Conservation (phyloP, 139 green algal genomes). For the Nannochloris sp. region DNA sequence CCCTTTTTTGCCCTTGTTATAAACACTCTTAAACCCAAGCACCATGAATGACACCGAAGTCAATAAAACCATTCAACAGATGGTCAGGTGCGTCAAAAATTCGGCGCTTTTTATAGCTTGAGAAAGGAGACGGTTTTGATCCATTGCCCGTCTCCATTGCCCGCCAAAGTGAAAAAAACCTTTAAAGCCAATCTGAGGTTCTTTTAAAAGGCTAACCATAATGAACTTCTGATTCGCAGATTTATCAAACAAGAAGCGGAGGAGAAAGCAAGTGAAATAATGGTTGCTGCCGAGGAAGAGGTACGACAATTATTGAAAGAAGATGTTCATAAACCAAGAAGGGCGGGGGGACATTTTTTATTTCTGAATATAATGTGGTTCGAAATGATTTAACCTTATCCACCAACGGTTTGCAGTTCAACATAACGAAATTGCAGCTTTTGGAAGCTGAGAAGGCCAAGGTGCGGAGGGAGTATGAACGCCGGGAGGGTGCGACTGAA, state of each 20-base stretch:
- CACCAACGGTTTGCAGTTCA: constrained; percentile 81
- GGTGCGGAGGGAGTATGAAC: constrained; percentile 92
- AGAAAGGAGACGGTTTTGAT: no score
- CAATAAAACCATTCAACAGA: constrained; percentile 83
- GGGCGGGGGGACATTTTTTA: no score
- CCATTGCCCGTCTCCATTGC: no score
- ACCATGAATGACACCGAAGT: constrained; percentile 55
- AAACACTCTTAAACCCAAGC: background rate
- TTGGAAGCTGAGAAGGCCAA: constrained; percentile 94
- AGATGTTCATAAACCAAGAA: no score
- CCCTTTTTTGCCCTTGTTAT: background rate
- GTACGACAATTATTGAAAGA: background rate
- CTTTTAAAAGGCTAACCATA: no score
- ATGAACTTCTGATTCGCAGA: constrained; percentile 5
- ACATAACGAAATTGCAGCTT: constrained; percentile 95
- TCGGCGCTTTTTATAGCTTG: background rate
- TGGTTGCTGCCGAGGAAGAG: constrained; percentile 91
- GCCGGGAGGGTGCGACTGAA: constrained; percentile 84
- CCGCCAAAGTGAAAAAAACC: background rate
- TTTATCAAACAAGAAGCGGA: constrained; percentile 99
- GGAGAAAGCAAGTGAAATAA: constrained; percentile 97
- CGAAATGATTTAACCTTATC: background rate
- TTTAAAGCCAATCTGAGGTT: no score
- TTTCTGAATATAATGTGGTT: no score
- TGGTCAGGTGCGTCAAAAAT: constrained; percentile 60